Base-by-base conservation (phyloP, 345 rosid genomes). In the Brassica incana region DNA sequence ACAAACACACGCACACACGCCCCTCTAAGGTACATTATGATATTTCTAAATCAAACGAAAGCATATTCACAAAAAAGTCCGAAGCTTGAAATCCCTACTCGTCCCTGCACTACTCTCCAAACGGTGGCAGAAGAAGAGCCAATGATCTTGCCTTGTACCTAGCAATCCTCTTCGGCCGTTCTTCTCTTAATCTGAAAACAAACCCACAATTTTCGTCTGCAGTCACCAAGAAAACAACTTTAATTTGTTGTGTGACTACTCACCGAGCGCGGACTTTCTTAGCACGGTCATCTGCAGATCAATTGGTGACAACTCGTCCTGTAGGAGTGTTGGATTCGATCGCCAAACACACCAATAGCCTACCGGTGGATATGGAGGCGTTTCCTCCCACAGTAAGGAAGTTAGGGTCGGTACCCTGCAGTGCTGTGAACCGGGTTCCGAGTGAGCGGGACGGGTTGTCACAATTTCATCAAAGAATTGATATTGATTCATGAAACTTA, bases 111-210 rank as follows among this genome's bases (percentile, higher is more conserved):
- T 91, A 92, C 74, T 95, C 97, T 64, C 84, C 86, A 40, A 80
- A 85, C 9, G 88, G 95, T 40, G 99, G 99, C 65, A 95, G 93
- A 81, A 95, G 94, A 76, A 91, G 94, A 77, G 91, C 91, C 18
- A 95, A 20, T 20, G 23, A 86, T 84, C 97, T 89, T 38, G 85
- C 83, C 60, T 88, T 90, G 89, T 90, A 91, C 84, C 99, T 89
- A 8, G 89, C 92, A 15, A 93, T 95, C 76, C 91, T 87, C 69
- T 87, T 88, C 75, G 78, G 58, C 69, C 97, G 85, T 66, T 88
- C 91, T 80, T 88, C 93, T 77, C 89, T 85, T 60, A 89, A 85
- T 81, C 97, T 95, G 69, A 66, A 80, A 58, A 58, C 71, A n/a
- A 77, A 58, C 15, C 15, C 35, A 1, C 36, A 63, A 25, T 25